Conservation (phyloP, 768 basidiomycete genomes). For the Bullera alba region DNA sequence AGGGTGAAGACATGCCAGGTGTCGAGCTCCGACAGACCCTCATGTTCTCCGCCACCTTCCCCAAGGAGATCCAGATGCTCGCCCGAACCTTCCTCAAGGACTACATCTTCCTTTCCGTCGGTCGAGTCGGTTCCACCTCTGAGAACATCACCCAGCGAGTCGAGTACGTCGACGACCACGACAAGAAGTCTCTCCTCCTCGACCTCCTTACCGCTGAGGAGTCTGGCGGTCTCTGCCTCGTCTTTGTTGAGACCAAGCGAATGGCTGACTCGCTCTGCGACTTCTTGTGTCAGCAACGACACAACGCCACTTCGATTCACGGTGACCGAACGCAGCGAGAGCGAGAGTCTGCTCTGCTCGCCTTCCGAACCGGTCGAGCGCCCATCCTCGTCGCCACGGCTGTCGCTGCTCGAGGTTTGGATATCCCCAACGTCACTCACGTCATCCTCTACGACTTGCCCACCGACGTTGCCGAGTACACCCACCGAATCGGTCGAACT, state of each 20-base stretch:
- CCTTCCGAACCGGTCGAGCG: slow-evolving; percentile 89
- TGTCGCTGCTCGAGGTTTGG: slow-evolving; percentile 96
- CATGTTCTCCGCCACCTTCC: slow-evolving; percentile 99
- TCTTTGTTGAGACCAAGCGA: slow-evolving; percentile 98
- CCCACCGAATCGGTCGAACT: slow-evolving; percentile 95
- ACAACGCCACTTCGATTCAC: slow-evolving; percentile 93
- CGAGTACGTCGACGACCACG: slow-evolving; percentile 93
- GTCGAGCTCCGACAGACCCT: slow-evolving; percentile 86
- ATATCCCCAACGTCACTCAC: slow-evolving; percentile 98
- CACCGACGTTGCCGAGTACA: slow-evolving; percentile 97
- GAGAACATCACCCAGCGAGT: slow-evolving; percentile 99
- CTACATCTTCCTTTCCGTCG: slow-evolving; percentile 97
- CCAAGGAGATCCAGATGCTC: slow-evolving; percentile 78
- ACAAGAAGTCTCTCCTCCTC: slow-evolving; percentile 93
- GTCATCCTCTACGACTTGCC: slow-evolving; percentile 98
- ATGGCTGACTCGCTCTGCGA: slow-evolving; percentile 99
- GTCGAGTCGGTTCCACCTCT: slow-evolving; percentile 94
- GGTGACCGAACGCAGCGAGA: slow-evolving; percentile 97
- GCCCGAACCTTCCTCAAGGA: slow-evolving; percentile 52
- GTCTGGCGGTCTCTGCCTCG: slow-evolving; percentile 73
- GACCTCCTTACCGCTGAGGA: slow-evolving; percentile 80
- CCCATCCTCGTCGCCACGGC: slow-evolving; percentile 97
- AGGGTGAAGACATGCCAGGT: slow-evolving; percentile 98
- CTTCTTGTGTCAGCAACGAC: slow-evolving; percentile 73
- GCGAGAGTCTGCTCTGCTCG: slow-evolving; percentile 88